Evolutionary conservation across 805 yeast species (phyloP).

Genomic region (Candida ortonii): DNA sequence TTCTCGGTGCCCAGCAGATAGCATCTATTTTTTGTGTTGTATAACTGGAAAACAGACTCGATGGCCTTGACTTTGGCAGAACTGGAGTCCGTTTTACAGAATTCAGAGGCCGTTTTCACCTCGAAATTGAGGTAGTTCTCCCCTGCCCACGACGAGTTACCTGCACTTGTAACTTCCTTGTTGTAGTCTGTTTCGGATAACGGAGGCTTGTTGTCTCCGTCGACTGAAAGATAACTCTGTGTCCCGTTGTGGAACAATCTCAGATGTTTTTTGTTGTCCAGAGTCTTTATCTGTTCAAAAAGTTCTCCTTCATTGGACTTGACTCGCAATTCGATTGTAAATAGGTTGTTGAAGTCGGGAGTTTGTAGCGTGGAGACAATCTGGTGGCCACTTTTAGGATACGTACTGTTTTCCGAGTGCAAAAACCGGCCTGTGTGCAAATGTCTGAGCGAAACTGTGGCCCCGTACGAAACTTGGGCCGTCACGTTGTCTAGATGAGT

Average conservation of each 20-base stretch:
- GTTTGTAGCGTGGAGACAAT: conserved; percentile 72
- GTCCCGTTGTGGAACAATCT: conserved; percentile 71
- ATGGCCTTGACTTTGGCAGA: conserved; percentile 47
- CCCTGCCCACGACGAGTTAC: conserved; percentile 58
- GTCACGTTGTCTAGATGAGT: conserved; percentile 42
- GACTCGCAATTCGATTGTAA: conserved; percentile 58
- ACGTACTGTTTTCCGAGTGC: conserved; percentile 68
- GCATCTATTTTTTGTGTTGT: conserved; percentile 68
- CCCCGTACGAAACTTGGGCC: conserved; percentile 70
- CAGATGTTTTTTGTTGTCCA: conserved; percentile 52
- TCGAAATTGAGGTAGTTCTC: conserved; percentile 71
- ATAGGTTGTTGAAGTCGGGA: conserved; percentile 63
- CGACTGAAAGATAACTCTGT: conserved; percentile 63
- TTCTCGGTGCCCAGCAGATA: conserved; percentile 68
- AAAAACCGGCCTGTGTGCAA: conserved; percentile 70
- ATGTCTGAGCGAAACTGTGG: conserved; percentile 71
- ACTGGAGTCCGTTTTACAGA: conserved; percentile 33
- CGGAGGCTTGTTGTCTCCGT: conserved; percentile 72
- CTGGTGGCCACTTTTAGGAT: conserved; percentile 64
- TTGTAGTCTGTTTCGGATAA: conserved; percentile 88
- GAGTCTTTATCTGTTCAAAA: conserved; percentile 21
- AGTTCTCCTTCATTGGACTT: conserved; percentile 40
- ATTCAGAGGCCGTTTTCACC: conserved; percentile 46
- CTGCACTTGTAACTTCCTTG: conserved; percentile 74
- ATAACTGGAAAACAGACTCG: conserved; percentile 66